phyloP scores from a whole-genome alignment of 225 moss, liverwort and hornwort genomes.

The Bryoerythrophyllum caledonicum region DNA sequence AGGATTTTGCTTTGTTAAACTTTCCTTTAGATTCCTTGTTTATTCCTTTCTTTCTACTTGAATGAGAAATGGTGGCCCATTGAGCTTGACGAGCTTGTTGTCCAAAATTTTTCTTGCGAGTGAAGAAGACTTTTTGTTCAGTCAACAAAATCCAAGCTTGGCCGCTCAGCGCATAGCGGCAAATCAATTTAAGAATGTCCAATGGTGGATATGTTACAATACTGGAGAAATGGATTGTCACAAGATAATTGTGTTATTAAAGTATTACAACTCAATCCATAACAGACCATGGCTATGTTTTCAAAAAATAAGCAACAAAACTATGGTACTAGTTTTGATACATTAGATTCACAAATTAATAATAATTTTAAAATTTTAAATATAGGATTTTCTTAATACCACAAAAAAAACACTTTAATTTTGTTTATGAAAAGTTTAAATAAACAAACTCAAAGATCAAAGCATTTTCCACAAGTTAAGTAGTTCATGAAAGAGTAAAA shows the following conservation, averaged over 20 bases:
- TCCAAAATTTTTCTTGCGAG: constrained; percentile 63
- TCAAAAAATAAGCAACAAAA: too few species aligned
- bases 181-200: constrained; percentile 63
- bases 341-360: too few species aligned
- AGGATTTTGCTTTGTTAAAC: constrained; percentile 33
- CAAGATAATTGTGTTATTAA: background rate
- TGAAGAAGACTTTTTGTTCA: constrained; percentile 64
- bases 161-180: constrained; percentile 60
- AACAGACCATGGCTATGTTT: too few species aligned
- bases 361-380: too few species aligned
- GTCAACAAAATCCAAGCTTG: constrained; percentile 65
- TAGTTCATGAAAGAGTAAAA: too few species aligned
- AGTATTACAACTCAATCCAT: background rate
- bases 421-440: too few species aligned
- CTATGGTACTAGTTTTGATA: too few species aligned
- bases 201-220: constrained; percentile 63
- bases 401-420: too few species aligned
- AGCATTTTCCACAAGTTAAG: too few species aligned
- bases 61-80: constrained; percentile 56
- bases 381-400: too few species aligned
- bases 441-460: too few species aligned
- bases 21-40: constrained; percentile 10
- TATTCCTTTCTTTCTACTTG: constrained; percentile 2
- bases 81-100: constrained; percentile 68
- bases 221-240: constrained; percentile 31